These are phyloP conservation scores for Cucumis sativus DNA, from an alignment of 306 rosid genomes.

Conservation along the genomic window Cucumber_9930_V3 NC_026657.2:7199501-7200000, in stretches of 20 bases:
- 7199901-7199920: constrained; percentile 91
- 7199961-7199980: background rate
- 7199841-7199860: constrained; percentile 31
- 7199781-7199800: constrained; percentile 16
- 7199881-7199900: constrained; percentile 59
- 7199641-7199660: constrained; percentile 79
- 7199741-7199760: constrained; percentile 13
- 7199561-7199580: constrained; percentile 72
- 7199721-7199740: constrained; percentile 23
- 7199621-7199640: constrained; percentile 90
- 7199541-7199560: constrained; percentile 4
- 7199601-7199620: constrained; percentile 71
- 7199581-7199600: constrained; percentile 86
- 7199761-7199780: constrained; percentile 21
- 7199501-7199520: background rate
- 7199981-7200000: background rate
- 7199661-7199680: constrained; percentile 69
- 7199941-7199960: constrained; percentile 86
- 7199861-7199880: constrained; percentile 37
- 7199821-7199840: constrained; percentile 32
- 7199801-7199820: constrained; percentile 15
- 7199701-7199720: constrained; percentile 47
- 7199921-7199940: constrained; percentile 77
- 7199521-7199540: background rate
- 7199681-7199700: constrained; percentile 73